Percentiles rank a stretch among this genome's conserved stretches.
Evolutionary conservation across 129 eudicot species (phyloP).

Genomic region (Logfia minima): DNA sequence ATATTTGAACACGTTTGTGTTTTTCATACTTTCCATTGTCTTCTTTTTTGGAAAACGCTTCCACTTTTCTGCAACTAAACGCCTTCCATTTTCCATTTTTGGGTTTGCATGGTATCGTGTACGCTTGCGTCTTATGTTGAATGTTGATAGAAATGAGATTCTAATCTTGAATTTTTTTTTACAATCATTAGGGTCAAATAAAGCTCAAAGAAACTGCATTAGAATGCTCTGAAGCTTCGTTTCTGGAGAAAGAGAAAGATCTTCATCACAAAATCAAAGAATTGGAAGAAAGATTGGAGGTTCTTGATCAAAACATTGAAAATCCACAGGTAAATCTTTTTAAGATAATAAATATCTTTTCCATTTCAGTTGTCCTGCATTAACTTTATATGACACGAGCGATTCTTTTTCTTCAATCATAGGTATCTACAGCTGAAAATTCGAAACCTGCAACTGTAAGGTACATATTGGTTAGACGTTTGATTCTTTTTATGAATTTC

Average conservation of each 20-base stretch:
- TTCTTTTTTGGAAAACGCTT: too few species aligned
- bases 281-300: conserved; percentile 50
- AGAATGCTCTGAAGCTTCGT: conserved; percentile 55
- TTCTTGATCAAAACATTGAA: conserved; percentile 42
- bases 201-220: conserved; percentile 65
- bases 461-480: conserved; percentile 2
- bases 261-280: conserved; percentile 60
- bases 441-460: conserved; percentile 10
- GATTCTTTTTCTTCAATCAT: conserved; percentile 27
- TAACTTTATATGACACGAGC: conserved; percentile 13
- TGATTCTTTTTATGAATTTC: not conserved
- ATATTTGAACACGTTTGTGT: too few species aligned
- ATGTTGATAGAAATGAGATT: not conserved
- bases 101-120: conserved; percentile 17
- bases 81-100: not conserved
- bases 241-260: conserved; percentile 76
- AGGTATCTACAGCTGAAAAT: conserved; percentile 40
- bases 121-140: not conserved
- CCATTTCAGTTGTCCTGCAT: conserved; percentile 15
- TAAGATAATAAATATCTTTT: not conserved
- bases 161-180: conserved; percentile 8
- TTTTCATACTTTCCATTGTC: too few species aligned
- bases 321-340: conserved; percentile 34
- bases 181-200: conserved; percentile 53
- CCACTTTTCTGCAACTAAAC: not conserved